A percentile compares a stretch with the other conserved stretches of the same genome.
Conservation (phyloP, 2,329 filamentous ascomycete genomes). For the Didymella arachidicola region DNA sequence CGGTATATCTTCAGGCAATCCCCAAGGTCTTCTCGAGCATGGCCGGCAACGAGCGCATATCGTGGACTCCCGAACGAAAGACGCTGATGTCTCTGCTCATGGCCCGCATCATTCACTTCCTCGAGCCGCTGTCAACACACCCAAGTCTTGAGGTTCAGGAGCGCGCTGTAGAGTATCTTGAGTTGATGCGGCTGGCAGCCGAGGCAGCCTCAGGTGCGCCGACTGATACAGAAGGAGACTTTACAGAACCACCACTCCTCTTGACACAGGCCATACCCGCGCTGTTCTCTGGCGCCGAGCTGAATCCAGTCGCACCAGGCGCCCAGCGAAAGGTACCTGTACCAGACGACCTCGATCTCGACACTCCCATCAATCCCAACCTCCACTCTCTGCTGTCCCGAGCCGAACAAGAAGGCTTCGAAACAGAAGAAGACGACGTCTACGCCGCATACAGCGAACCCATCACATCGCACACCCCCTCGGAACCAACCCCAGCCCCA, state of each 20-base stretch:
- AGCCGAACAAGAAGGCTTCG: slow-evolving; percentile 56
- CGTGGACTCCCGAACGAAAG: slow-evolving; percentile 78
- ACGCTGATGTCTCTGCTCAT: slow-evolving; percentile 78
- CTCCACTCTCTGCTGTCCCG: slow-evolving; percentile 70
- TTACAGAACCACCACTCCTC: slow-evolving; percentile 79
- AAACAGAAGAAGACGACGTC: slow-evolving; percentile 55
- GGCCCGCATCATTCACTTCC: slow-evolving; percentile 79
- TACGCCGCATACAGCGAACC: slow-evolving; percentile 58
- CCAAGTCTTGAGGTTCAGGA: slow-evolving; percentile 95
- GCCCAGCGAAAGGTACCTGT: slow-evolving; percentile 88
- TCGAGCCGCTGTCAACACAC: slow-evolving; percentile 81
- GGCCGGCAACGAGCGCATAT: slow-evolving; percentile 67
- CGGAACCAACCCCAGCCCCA: slow-evolving; percentile 35
- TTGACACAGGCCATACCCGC: slow-evolving; percentile 90
- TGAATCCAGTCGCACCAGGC: slow-evolving; percentile 86
- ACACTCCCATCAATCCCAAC: slow-evolving; percentile 80
- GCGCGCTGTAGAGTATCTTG: slow-evolving; percentile 88
- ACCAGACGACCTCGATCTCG: slow-evolving; percentile 77
- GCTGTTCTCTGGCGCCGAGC: slow-evolving; percentile 83
- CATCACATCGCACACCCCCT: slow-evolving; percentile 35
- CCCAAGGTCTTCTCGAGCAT: slow-evolving; percentile 84
- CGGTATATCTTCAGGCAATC: slow-evolving; percentile 81
- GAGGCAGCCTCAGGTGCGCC: slow-evolving; percentile 75
- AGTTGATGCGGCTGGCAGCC: slow-evolving; percentile 83
- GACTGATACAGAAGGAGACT: slow-evolving; percentile 66